A percentile compares a stretch with the other conserved stretches of the same genome.
Evolutionary conservation across 2,329 filamentous ascomycete genomes (phyloP).

Genomic region (Pestalotiopsis fici): DNA sequence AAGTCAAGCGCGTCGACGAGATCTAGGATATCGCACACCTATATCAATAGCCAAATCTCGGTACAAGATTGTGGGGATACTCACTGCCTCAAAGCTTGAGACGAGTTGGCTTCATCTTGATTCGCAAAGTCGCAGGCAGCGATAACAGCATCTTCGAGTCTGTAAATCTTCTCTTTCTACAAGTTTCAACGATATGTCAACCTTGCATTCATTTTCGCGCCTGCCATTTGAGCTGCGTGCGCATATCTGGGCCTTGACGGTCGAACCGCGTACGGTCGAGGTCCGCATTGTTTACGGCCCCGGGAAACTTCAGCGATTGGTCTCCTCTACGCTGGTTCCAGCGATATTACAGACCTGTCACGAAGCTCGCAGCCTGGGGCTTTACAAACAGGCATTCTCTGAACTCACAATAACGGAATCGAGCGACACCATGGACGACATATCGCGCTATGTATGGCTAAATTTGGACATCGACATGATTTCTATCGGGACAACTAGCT

Average conservation of each 20-base stretch:
- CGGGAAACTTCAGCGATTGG: not conserved
- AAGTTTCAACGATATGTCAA: not conserved
- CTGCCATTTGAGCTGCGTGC: slow-evolving; percentile 3
- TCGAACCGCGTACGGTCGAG: slow-evolving; percentile 11
- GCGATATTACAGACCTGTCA: slow-evolving; percentile 17
- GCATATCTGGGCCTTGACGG: slow-evolving; percentile 1
- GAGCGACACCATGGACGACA: not conserved
- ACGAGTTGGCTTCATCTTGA: no score
- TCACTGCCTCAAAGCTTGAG: no score
- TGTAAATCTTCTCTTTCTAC: no score
- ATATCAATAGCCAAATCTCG: no score
- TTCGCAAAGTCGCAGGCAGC: no score
- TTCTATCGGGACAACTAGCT: slow-evolving; percentile 12
- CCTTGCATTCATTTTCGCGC: slow-evolving; percentile 2
- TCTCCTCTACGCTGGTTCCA: slow-evolving; percentile 15
- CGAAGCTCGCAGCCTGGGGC: slow-evolving; percentile 15
- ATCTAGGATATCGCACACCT: no score
- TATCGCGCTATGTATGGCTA: slow-evolving; percentile 17
- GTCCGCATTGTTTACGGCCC: slow-evolving; percentile 10
- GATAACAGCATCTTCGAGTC: no score
- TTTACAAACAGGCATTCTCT: slow-evolving; percentile 15
- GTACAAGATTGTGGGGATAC: no score
- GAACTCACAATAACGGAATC: slow-evolving; percentile 5
- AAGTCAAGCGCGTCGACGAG: no score
- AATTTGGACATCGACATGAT: slow-evolving; percentile 20